Evolutionary conservation across 805 yeast species (phyloP).

Genomic region (Wickerhamiella kurtzmanii): DNA sequence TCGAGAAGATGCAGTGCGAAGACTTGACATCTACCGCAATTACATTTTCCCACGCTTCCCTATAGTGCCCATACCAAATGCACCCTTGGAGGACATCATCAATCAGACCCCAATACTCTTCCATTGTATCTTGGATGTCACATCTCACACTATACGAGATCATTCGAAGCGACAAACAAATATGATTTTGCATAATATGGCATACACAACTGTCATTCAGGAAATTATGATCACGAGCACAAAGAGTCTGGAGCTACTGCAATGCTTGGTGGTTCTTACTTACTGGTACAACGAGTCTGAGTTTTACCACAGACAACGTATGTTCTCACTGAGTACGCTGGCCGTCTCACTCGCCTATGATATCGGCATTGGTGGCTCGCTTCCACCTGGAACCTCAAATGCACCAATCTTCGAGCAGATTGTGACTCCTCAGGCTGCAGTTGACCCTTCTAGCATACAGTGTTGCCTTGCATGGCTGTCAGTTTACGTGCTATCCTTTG

Average conservation of each 20-base stretch:
- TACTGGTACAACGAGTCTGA: slow-evolving; percentile 81
- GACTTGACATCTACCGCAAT: slow-evolving; percentile 39
- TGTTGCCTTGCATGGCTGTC: slow-evolving; percentile 35
- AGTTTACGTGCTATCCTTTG: slow-evolving; percentile 13
- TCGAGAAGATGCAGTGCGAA: slow-evolving; percentile 40
- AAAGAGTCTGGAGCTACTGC: slow-evolving; percentile 55
- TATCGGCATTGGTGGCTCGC: slow-evolving; percentile 52
- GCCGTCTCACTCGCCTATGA: slow-evolving; percentile 62
- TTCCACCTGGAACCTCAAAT: slow-evolving; percentile 19
- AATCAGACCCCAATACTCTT: slow-evolving; percentile 46
- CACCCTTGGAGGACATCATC: slow-evolving; percentile 37
- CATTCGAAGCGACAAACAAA: slow-evolving; percentile 20
- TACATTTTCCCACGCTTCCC: slow-evolving; percentile 40
- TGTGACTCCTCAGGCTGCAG: slow-evolving; percentile 29
- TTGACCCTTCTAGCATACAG: slow-evolving; percentile 33
- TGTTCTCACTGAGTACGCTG: slow-evolving; percentile 52
- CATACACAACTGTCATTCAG: slow-evolving; percentile 24
- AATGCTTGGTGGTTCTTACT: slow-evolving; percentile 45
- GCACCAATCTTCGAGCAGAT: slow-evolving; percentile 20
- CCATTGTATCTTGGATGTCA: slow-evolving; percentile 48
- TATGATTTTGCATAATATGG: slow-evolving; percentile 21
- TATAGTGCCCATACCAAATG: slow-evolving; percentile 39
- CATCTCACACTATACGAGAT: slow-evolving; percentile 31
- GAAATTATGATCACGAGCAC: slow-evolving; percentile 59
- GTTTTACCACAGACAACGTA: slow-evolving; percentile 62